Conservation (phyloP, 2,329 filamentous ascomycete genomes). For the Calcarisporium arbuscula region DNA sequence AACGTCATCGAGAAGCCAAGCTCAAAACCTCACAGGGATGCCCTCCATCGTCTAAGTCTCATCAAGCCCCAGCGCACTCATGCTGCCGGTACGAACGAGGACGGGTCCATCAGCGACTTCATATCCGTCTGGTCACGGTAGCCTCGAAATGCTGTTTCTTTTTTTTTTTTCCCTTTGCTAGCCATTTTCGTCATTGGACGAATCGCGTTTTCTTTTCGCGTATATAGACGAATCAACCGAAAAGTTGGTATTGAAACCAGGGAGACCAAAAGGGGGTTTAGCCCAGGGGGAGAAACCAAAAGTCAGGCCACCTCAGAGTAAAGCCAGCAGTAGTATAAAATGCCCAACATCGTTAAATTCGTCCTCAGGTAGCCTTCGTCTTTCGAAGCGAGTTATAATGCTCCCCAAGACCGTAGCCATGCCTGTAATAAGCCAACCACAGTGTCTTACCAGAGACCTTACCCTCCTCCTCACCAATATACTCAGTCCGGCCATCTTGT, state of each 20-base stretch:
- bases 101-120: conserved; percentile 44
- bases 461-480: conserved; percentile 49
- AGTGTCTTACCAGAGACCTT: conserved; percentile 50
- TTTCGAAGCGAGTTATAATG: conserved; percentile 87
- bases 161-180: no score
- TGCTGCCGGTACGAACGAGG: conserved; percentile 34
- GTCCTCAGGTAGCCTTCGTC: conserved; percentile 18
- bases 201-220: no score
- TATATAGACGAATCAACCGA: no score
- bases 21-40: conserved; percentile 28
- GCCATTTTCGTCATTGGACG: no score
- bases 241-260: no score
- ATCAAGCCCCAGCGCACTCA: conserved; percentile 47
- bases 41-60: conserved; percentile 39
- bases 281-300: no score
- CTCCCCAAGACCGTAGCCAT: conserved; percentile 90
- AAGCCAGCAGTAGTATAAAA: background rate
- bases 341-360: conserved; percentile 11
- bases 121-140: conserved; percentile 46
- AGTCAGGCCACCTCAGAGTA: background rate
- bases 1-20: conserved; percentile 33
- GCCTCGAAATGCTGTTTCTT: no score
- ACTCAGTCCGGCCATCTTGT: conserved; percentile 76
- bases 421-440: conserved; percentile 93
- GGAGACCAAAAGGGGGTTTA: no score